phyloP scores from a whole-genome alignment of 208 protist species.

The Acanthamoeba rhysodes region DNA sequence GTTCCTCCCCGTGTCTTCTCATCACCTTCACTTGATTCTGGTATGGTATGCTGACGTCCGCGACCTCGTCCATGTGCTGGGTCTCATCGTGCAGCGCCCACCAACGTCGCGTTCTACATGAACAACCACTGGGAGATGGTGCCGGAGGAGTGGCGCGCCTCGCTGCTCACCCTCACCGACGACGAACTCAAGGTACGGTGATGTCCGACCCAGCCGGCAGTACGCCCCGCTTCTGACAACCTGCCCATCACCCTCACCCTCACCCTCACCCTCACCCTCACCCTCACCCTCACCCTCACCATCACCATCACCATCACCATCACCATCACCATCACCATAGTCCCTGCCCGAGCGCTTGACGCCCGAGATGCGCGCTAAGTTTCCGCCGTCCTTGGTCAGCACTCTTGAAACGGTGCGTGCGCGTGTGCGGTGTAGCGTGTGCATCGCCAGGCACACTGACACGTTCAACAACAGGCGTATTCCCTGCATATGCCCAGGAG shows the following conservation, averaged over 20 bases:
- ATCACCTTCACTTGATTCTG: background rate
- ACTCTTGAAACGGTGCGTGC: conserved; percentile 14
- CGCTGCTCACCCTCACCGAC: conserved; percentile 35
- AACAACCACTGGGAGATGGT: conserved; percentile 63
- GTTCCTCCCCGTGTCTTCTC: too few species aligned
- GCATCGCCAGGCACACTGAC: too few species aligned
- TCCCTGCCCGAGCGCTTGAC: conserved; percentile 11
- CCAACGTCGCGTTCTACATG: conserved; percentile 58
- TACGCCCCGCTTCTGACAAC: background rate
- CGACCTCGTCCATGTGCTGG: background rate
- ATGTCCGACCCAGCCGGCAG: background rate
- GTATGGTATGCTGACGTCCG: background rate
- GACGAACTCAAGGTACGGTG: conserved; percentile 59
- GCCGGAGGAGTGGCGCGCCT: conserved; percentile 34
- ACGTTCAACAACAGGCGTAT: background rate
- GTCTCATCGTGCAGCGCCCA: background rate
- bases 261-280: background rate
- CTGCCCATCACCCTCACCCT: too few species aligned
- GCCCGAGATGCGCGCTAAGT: conserved; percentile 14
- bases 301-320: too few species aligned
- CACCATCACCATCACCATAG: too few species aligned
- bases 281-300: background rate
- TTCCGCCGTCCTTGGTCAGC: background rate
- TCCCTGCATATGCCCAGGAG: conserved; percentile 20
- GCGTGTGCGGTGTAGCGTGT: too few species aligned